Base-by-base conservation (phyloP, 768 basidiomycete genomes). In the Boletus speciosus region DNA sequence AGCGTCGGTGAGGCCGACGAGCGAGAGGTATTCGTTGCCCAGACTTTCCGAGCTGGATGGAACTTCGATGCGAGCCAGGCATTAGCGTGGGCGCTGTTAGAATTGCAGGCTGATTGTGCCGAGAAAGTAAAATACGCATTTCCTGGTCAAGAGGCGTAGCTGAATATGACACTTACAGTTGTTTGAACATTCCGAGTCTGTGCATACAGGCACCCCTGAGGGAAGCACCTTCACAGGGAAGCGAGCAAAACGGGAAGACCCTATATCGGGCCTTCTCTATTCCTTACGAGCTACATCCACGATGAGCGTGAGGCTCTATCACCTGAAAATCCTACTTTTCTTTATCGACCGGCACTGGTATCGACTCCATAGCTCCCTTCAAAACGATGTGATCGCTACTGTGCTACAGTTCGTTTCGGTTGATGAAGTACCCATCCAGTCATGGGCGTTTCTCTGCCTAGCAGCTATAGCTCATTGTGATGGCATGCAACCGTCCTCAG, bases 391-490 rank as follows among this genome's bases (percentile, higher is more conserved):
- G 34, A 71, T 86, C 46, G 62, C 74, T 21, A 70, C 76, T 2
- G 77, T 94, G 29, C 63, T 84, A 11, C 78, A 81, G 44, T 78
- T 86, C 36, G 73, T 95, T 32, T 77, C 83, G 5, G 72, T 79
- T 27, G 84, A 89, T 38, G 88, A 93, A 46, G 63, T 76, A 21
- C 63, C 67, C 4, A 72, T 89, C 2, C 94, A 96, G 62, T 85
- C 85, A 3, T 98, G 94, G 95, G 77, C 85, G 1, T 90, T 96
- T 62, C 61, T 96, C 31, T 89, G 84, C 64, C 74, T 93, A 40
- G 86, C 89, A 14, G 82, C 88, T 8, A 77, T 96, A 36, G 85
- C 86, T 3, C 68, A 77, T 59, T 74, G 79, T 6, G 79, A 83
- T 59, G 62, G 63, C n/a, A 27, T 11, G 19, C 55, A 52, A 32